Evolutionary conservation across 176 grass and related monocot genomes (phyloP), one percentile per base, ranked within the genome.

Genomic region (Pontederia paniculata): DNA sequence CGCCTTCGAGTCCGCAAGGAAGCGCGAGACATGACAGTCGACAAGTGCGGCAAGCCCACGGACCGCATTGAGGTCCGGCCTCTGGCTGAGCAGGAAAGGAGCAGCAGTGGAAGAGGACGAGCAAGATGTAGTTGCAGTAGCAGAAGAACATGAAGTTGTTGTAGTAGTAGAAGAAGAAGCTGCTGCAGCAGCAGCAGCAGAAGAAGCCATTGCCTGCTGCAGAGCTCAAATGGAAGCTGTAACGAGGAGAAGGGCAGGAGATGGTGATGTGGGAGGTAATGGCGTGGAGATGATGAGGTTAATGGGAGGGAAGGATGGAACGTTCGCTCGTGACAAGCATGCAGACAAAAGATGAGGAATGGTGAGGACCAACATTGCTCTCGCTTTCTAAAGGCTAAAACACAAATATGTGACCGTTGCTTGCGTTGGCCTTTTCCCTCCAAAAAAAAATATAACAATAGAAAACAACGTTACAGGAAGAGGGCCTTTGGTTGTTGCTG

Each of bases 31-130:
- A 72, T 97, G 86, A 52, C 62, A 59, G 52, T 88, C 51, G 21
- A 90, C 37, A 45, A 77, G 78, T 53, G 80, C 66, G 23, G 87
- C 77, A 55, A 97, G 71, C 21, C 68, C 69, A 42, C n/a, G 43
- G 47, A 90, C 83, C 52, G 80, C 75, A 59, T 44, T 25, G 18
- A 72, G 57, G 57, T 61, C 69, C 15, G 61, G 47, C 2, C 69
- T 21, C 16, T 70, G 44, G 52, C 16, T 44, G 54, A 58, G 67
- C 16, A 17, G 20, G 18, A 53, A 19, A 11, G 41, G 52, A 41
- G 43, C 3, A 9, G 54, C 18, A 11, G 67, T 19, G 21, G 16
- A 17, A 9, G 54, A 18, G 8, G 67, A 18, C 2, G 21, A 12
- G 44, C 28, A 37, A 37, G 28, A 37, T 6, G 28, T 37, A 37